Evolutionary conservation across 2,329 filamentous ascomycete species (phyloP), one percentile per base, ranked within the genome.

Genomic region (Claviceps lovelessii): DNA sequence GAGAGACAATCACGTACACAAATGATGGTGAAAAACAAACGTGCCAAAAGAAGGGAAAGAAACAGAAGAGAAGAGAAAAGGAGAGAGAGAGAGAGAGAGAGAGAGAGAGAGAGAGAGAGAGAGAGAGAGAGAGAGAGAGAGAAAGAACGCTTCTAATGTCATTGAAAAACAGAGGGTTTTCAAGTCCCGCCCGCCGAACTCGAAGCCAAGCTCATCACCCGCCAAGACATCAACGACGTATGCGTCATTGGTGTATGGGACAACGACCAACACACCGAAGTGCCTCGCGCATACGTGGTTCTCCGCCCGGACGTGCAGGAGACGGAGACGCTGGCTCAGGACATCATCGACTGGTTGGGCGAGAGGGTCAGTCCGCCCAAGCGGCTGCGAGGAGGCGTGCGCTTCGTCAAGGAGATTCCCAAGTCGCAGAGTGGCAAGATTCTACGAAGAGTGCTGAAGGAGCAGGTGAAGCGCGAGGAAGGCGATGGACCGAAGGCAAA

Each of bases 181-280:
- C 84, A 87, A 64, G 84, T 87, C 0, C 73, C 84, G 0, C 84
- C 84, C 0, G 84, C 84, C 0, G 83, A 87, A 64, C 72, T 87
- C 4, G 84, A 78, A 59, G 73, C 71, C 11, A 62, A 75, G 48
- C 63, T 78, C 44, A 60, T 74, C 51, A 70, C 68, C 11, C 70
- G 73, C 56, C 65, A 72, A 4, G 68, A 71, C 54, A 70, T 78
- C 28, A 66, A 65, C 29, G 84, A 87, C 62, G 80, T 78, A n/a
- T 83, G 81, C 7, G 82, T 86, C 4, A 76, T 85, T 46, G 83
- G 84, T 0, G 68, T 86, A 10, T 70, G 64, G 65, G 78, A 84
- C 64, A 69, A 75, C 44, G 70, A 73, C 8, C 76, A 80, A 54
- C 81, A 81, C 28, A 86, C 81, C 1, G 85, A 89, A 64, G 76